Conservation (phyloP, 2,329 filamentous ascomycete genomes). For the Fusarium chaquense region DNA sequence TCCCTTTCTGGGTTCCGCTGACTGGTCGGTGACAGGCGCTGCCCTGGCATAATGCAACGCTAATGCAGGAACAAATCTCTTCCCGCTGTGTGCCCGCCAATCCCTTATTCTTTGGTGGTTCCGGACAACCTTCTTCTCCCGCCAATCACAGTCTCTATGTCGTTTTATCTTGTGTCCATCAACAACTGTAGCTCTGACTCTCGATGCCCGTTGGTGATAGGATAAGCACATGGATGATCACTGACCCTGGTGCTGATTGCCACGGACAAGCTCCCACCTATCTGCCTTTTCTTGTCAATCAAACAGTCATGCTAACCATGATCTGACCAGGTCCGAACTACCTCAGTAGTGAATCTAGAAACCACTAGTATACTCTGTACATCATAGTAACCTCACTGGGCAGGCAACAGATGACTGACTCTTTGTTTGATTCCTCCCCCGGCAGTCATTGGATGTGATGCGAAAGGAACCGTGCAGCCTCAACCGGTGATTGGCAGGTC, state of each 20-base stretch:
- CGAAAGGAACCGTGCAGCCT: slow-evolving; percentile 5
- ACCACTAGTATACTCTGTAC: not conserved
- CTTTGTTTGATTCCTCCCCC: not conserved
- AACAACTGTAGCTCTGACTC: slow-evolving; percentile 11
- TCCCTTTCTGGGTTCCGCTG: slow-evolving; percentile 20
- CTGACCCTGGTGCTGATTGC: slow-evolving; percentile 8
- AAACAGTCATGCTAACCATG: not conserved
- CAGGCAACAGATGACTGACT: slow-evolving; percentile 2
- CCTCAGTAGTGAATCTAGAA: not conserved
- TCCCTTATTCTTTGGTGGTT: slow-evolving; percentile 18
- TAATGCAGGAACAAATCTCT: slow-evolving; percentile 48
- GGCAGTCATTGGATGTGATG: slow-evolving; percentile 5
- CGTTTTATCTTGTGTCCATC: slow-evolving; percentile 6
- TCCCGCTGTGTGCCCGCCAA: slow-evolving; percentile 30
- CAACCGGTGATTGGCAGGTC: not conserved
- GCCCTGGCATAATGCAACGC: slow-evolving; percentile 39
- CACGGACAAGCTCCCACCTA: not conserved
- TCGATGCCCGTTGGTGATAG: slow-evolving; percentile 6
- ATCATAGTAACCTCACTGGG: not conserved
- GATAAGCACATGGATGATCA: slow-evolving; percentile 9
- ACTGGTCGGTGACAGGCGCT: slow-evolving; percentile 11
- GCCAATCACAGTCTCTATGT: slow-evolving; percentile 12
- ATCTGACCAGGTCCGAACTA: not conserved
- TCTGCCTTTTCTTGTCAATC: not conserved
- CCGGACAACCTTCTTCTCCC: not conserved